These are phyloP conservation scores for Fusarium sarcochroum DNA, from an alignment of 2,329 filamentous ascomycete genomes.

Conservation along the genomic window DNA sequence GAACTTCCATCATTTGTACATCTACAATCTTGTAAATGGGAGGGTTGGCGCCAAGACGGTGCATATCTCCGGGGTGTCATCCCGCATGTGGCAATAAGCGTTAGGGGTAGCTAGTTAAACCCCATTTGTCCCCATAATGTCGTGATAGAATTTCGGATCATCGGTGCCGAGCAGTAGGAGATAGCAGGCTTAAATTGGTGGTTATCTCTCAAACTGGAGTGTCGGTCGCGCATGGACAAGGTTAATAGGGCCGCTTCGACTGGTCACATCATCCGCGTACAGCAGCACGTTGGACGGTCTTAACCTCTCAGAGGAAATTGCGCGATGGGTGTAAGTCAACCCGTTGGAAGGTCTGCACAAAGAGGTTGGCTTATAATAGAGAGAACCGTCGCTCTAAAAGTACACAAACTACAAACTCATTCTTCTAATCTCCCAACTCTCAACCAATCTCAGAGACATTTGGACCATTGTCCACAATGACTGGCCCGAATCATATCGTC, in stretches of 20 bases:
- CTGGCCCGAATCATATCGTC: not conserved
- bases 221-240: not conserved
- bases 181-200: not conserved
- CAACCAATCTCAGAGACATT: accelerated
- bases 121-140: constrained; percentile 10
- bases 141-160: constrained; percentile 6
- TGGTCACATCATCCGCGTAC: not conserved
- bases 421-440: not conserved
- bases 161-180: not conserved
- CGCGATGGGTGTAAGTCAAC: not conserved
- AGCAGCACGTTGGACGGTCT: not conserved
- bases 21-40: not conserved
- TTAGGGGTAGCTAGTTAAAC: constrained; percentile 1
- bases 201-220: not conserved
- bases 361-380: not conserved
- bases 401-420: accelerated
- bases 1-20: not conserved
- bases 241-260: too few relatives aligned
- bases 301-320: not conserved
- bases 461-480: not conserved
- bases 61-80: not conserved
- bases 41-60: not conserved
- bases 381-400: not conserved
- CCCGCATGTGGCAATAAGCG: not conserved
- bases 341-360: not conserved